Evolutionary conservation across 2,329 filamentous ascomycete genomes (phyloP).

Genomic region (Plectosphaerella plurivora): DNA sequence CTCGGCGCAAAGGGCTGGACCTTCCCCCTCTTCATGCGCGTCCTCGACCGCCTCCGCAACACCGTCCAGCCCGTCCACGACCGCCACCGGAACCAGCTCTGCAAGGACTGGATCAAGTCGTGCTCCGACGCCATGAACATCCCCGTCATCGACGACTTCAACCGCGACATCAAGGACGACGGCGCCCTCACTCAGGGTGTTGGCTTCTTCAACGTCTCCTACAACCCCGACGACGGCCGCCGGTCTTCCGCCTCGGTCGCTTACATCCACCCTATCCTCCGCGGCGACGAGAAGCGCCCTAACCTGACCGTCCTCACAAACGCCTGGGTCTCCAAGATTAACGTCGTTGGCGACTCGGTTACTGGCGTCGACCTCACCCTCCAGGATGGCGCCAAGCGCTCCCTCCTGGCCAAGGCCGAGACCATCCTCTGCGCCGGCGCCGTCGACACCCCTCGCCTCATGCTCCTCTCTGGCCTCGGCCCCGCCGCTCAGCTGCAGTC

Average conservation of each 20-base stretch:
- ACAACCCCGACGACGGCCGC: constrained; percentile 83
- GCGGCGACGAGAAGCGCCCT: constrained; percentile 74
- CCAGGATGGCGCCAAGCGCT: constrained; percentile 45
- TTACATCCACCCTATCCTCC: constrained; percentile 87
- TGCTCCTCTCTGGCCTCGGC: constrained; percentile 54
- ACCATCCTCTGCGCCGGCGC: constrained; percentile 78
- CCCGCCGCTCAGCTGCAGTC: constrained; percentile 47
- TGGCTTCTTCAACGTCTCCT: constrained; percentile 86
- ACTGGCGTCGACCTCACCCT: constrained; percentile 67
- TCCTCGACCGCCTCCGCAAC: constrained; percentile 81
- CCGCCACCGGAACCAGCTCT: constrained; percentile 83
- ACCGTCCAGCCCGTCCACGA: constrained; percentile 85
- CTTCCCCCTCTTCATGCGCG: constrained; percentile 77
- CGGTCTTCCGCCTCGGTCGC: constrained; percentile 85
- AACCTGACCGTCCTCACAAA: constrained; percentile 86
- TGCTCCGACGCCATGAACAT: constrained; percentile 76
- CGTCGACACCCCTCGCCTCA: constrained; percentile 71
- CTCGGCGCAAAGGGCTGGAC: constrained; percentile 81
- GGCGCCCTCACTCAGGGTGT: constrained; percentile 72
- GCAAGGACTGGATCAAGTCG: constrained; percentile 82
- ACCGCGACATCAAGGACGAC: constrained; percentile 70
- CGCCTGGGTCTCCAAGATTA: constrained; percentile 80
- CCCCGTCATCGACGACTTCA: constrained; percentile 81
- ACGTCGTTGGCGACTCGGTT: constrained; percentile 65
- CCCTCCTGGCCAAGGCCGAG: constrained; percentile 54